These are phyloP conservation scores for Aspergillus bridgeri DNA, from an alignment of 495 filamentous ascomycete genomes.

Conservation along the genomic window DNA sequence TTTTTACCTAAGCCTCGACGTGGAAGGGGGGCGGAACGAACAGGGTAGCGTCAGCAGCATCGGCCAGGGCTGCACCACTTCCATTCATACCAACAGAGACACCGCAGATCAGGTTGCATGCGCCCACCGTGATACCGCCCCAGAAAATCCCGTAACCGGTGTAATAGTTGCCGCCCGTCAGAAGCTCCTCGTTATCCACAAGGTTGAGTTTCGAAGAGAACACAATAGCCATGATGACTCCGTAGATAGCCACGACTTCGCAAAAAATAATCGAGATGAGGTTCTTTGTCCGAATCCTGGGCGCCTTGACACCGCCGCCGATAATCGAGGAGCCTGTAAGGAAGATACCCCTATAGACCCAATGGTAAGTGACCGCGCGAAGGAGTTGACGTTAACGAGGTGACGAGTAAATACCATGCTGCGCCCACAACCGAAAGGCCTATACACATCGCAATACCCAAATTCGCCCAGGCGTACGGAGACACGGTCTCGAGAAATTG, in stretches of 20 bases:
- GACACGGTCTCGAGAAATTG: conserved; percentile 91
- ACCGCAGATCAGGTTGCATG: conserved; percentile 94
- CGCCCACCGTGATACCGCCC: conserved; percentile 87
- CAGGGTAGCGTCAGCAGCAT: conserved; percentile 90
- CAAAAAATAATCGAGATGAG: conserved; percentile 99
- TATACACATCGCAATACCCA: conserved; percentile 93
- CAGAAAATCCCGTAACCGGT: conserved; percentile 98
- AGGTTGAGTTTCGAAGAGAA: conserved; percentile 81
- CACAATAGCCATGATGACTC: conserved; percentile 98
- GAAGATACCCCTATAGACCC: conserved; percentile 85
- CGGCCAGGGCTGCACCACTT: conserved; percentile 90
- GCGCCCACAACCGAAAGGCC: conserved; percentile 93
- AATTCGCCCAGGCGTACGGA: conserved; percentile 86
- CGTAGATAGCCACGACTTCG: conserved; percentile 99
- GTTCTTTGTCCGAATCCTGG: conserved; percentile 97
- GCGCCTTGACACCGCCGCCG: conserved; percentile 92
- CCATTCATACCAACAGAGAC: conserved; percentile 97
- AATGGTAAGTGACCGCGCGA: conserved; percentile 23
- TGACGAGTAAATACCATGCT: conserved; percentile 71
- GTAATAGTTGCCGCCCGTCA: conserved; percentile 73
- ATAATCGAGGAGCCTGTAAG: conserved; percentile 98
- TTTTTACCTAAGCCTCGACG: conserved; percentile 4
- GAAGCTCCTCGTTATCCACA: conserved; percentile 49
- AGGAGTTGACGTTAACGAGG: conserved; percentile 1
- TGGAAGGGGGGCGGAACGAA: conserved; percentile 43